Evolutionary conservation across 371 early-diverging fungal species (phyloP).

Genomic region (Rhizopus stolonifer): DNA sequence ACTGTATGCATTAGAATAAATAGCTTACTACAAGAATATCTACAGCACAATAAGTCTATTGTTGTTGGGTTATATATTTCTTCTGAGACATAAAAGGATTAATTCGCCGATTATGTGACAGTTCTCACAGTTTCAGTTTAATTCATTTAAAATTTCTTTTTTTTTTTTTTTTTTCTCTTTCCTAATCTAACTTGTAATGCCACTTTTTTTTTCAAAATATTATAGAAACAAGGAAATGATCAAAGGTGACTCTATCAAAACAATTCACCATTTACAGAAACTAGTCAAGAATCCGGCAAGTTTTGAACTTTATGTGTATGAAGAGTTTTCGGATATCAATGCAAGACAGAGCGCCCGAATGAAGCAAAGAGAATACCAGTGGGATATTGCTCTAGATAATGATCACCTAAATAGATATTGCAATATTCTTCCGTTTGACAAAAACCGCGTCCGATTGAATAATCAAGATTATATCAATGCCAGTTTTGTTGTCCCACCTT

Average conservation of each 20-base stretch:
- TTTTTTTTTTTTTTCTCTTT: background rate
- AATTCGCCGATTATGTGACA: background rate
- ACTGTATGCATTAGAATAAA: too few species aligned
- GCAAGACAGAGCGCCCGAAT: conserved; percentile 3
- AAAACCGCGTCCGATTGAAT: conserved; percentile 47
- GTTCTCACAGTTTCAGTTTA: background rate
- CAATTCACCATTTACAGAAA: background rate
- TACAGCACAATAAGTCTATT: too few species aligned
- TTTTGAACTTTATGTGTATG: conserved; percentile 6
- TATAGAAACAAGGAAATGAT: background rate
- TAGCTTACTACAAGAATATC: too few species aligned
- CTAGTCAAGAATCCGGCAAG: background rate
- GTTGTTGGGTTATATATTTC: too few species aligned
- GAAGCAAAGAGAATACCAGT: background rate
- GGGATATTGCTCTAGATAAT: conserved; percentile 11
- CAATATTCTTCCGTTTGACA: conserved; percentile 61
- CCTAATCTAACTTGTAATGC: background rate
- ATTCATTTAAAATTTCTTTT: background rate
- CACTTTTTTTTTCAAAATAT: background rate
- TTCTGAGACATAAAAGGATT: too few species aligned
- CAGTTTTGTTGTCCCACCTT: conserved; percentile 55
- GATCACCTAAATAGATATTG: conserved; percentile 40
- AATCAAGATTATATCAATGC: conserved; percentile 83
- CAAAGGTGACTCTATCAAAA: too few species aligned
- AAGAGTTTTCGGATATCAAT: conserved; percentile 7